Base-by-base conservation (phyloP, 2,329 filamentous ascomycete species). In the Fusarium circinatum region DNA sequence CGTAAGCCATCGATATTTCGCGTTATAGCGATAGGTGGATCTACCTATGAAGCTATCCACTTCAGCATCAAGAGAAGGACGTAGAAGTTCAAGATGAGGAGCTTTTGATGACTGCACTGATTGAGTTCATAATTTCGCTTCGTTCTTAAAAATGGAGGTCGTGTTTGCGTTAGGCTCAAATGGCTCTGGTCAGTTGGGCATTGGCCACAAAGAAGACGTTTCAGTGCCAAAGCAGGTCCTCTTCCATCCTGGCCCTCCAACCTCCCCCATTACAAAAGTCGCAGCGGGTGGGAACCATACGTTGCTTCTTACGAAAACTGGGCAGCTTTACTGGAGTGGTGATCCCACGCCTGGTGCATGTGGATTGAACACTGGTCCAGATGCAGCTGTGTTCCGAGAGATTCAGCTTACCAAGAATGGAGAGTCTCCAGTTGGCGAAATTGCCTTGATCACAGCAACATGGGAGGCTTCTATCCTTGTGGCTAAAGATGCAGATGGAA, bases 281-380 rank as follows among this genome's bases (percentile, higher is more conserved):
- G 84, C 84, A 26, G 86, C 94, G 13, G 96, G 96, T 8, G 95
- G 95, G 3, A 98, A 98, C 78, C 96, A 98, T 81, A 97, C 94
- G 0, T 83, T 98, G 8, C 80, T 97, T 15, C 84, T 95, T 17
- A 89, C 88, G n/a, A 78, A 84, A 8, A 79, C 85, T 32, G 91
- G 92, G 0, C 75, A 83, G 3, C 84, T 95, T 1, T 93, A 89
- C 78, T 91, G 89, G 77, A 88, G 90, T 51, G 95, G 95, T 2
- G 89, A 91, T 66, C 85, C 83, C 13, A 79, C 83, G 5, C 85
- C 80, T 17, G 89, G 89, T 18, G 88, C 89, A 5, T 91, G 89
- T 71, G 89, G 89, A 4, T 74, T 85, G 15, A 71, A 80, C 1
- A 75, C 81, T 8, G 71, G 74, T 11, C 72, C 79, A 8, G 75